Base-by-base conservation (phyloP, 1,284 basidiomycete species). In the Gomphus bonarii region DNA sequence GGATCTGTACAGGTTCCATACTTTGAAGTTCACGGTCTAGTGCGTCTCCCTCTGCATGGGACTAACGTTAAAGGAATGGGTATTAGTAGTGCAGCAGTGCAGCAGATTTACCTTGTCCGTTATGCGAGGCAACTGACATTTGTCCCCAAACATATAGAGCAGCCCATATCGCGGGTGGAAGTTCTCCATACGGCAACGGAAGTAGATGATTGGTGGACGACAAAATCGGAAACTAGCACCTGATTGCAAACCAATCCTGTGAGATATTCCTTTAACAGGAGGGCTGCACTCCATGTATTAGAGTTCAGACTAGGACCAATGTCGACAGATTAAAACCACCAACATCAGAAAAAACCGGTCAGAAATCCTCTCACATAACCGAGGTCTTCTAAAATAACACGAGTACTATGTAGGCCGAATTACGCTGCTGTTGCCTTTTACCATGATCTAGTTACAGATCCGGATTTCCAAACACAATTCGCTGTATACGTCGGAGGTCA, bases 151-250 rank as follows among this genome's bases (percentile, higher is more conserved):
- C 75, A 61, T 95, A 88, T 14, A 97, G 75, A 6, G 91, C 81
- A 0, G 94, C 94, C 66, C 90, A 87, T 55, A 95, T 95, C 0
- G 92, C 92, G 0, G 94, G 94, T 0, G 94, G 94, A 16, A 97
- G 81, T 69, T 97, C 94, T 16, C 91, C 88, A 54, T 78, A 71
- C 5, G 94, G 94, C 1, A 91, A 95, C 0, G 94, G 93, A 25
- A 97, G 77, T 3, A 97, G 77, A 67, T 95, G 90, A 66, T 97
- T 93, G 5, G 84, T 88, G 3, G 90, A 89, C 65, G 87, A 86
- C 65, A 97, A 76, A 68, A 97, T 97, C 0, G 94, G 93, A 72
- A 92, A 97, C 82, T 89, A 59, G 28, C 3, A 4, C 20, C 28
- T 31, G 25, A 30, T 50, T 6, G 49, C 31, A 16, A 36, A 35